These are phyloP conservation scores for Priceomyces fermenticarens DNA, from an alignment of 805 yeast species.

Conservation along the genomic window DNA sequence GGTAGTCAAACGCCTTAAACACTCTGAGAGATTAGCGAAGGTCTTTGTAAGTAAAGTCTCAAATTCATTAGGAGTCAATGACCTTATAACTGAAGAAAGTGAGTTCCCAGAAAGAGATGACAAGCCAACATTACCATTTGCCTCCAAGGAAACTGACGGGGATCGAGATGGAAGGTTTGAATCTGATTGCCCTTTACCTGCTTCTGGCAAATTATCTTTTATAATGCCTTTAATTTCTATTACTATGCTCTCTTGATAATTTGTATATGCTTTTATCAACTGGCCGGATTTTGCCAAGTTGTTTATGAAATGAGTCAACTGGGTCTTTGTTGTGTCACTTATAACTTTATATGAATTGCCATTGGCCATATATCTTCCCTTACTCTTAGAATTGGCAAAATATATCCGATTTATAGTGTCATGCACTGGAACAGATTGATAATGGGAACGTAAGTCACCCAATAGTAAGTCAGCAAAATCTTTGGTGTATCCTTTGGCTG, in stretches of 20 bases:
- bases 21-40: slow-evolving; percentile 64
- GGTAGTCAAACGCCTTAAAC: slow-evolving; percentile 65
- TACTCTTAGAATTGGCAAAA: slow-evolving; percentile 23
- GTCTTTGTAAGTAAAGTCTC: slow-evolving; percentile 63
- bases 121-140: slow-evolving; percentile 3
- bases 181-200: slow-evolving; percentile 18
- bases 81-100: slow-evolving; percentile 48
- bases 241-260: slow-evolving; percentile 66
- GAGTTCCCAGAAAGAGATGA: slow-evolving; percentile 7
- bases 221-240: slow-evolving; percentile 73
- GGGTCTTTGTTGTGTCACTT: slow-evolving; percentile 39
- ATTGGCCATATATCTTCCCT: slow-evolving; percentile 12
- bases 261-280: slow-evolving; percentile 55
- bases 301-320: slow-evolving; percentile 46
- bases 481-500: slow-evolving; percentile 65
- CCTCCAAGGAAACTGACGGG: slow-evolving; percentile 24
- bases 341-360: slow-evolving; percentile 35
- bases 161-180: slow-evolving; percentile 24
- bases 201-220: slow-evolving; percentile 57
- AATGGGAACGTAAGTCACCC: slow-evolving; percentile 60
- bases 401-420: slow-evolving; percentile 54
- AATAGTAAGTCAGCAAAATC: slow-evolving; percentile 55
- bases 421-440: slow-evolving; percentile 43
- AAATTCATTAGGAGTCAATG: slow-evolving; percentile 71
- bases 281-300: slow-evolving; percentile 64